Evolutionary conservation across 306 rosid genomes (phyloP), one percentile per base, ranked within the genome.

Genomic region (Trifolium repens): DNA sequence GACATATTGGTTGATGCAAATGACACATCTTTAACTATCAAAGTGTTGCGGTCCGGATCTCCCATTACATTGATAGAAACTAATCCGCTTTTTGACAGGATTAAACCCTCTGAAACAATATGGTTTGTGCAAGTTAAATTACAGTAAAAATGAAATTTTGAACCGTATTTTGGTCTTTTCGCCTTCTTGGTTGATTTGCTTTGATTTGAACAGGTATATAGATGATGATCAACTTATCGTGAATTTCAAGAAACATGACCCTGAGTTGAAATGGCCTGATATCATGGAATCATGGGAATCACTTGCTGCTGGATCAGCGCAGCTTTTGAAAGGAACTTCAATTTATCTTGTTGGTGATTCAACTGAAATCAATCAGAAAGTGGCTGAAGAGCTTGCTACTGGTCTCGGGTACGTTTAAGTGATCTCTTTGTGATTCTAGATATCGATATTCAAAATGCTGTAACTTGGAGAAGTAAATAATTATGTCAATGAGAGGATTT

Each of bases 231-330:
- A 92, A 67, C 88, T 94, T 73, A 96, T 92, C 30, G 83, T 94
- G 69, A 92, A 69, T 82, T 90, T 89, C 81, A 94, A 92, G 93
- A 92, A 94, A 85, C 96, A 90, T 37, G 91, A 94, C 74, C 92
- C 96, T 4, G 93, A 88, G 69, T 81, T 92, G 84, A 90, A 90
- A 84, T 92, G 99, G 99, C 99, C 96, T 11, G 96, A 92, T 66
- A 88, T 94, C 68, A 59, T 73, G 67, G 91, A 92, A 79, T 90
- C 97, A 7, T 94, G 97, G 99, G 96, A 92, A 22, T 94, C 99
- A 47, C 88, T 94, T 55, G 72, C 89, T 30, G 88, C 78, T 16
- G 97, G 96, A 73, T 90, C 90, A 49, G 15, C 88, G 34, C 96
- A 94, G 68, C 89, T 94, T 83, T 69, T 89, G 80, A 88, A 90